These are phyloP conservation scores for Lentinula aciculospora DNA, from an alignment of 768 basidiomycete species.

Conservation along the genomic window DNA sequence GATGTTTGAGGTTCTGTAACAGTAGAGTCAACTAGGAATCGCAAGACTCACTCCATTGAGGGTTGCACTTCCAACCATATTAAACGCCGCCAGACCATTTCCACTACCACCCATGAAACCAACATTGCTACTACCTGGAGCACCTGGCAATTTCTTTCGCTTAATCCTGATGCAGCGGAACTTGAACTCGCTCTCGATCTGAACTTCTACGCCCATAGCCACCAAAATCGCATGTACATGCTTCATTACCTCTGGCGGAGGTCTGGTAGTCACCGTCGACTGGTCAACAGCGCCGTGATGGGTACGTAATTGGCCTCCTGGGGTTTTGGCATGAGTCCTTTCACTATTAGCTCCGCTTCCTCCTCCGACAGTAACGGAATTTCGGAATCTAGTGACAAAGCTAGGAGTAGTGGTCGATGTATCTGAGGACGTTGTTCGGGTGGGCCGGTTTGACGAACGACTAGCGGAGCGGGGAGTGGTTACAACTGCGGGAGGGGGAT, in stretches of 20 bases:
- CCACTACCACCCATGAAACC: conserved; percentile 35
- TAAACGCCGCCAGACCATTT: conserved; percentile 62
- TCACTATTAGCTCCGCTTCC: conserved; percentile 17
- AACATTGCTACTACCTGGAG: conserved; percentile 26
- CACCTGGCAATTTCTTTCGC: conserved; percentile 42
- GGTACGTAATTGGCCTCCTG: conserved; percentile 58
- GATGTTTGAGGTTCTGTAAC: neutral
- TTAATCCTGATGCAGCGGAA: conserved; percentile 80
- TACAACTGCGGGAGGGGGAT: neutral
- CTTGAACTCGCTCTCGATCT: conserved; percentile 87
- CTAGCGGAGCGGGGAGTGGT: conserved; percentile 10
- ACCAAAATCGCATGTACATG: conserved; percentile 77
- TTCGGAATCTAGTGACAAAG: conserved; percentile 42
- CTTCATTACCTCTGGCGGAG: conserved; percentile 84
- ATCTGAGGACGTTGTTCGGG: conserved; percentile 42
- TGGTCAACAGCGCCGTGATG: conserved; percentile 94
- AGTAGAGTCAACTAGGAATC: neutral
- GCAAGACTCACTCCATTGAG: conserved; percentile 71
- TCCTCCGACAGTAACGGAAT: conserved; percentile 39
- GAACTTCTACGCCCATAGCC: conserved; percentile 87
- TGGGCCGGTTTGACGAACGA: conserved; percentile 26
- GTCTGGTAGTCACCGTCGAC: conserved; percentile 76
- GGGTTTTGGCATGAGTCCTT: conserved; percentile 23
- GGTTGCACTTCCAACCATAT: conserved; percentile 75
- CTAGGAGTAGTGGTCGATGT: conserved; percentile 37